Percentiles rank a stretch among this genome's conserved stretches.
These are phyloP conservation scores for Aspergillus arachidicola DNA, from an alignment of 2,329 filamentous ascomycete genomes.

Conservation along the genomic window DNA sequence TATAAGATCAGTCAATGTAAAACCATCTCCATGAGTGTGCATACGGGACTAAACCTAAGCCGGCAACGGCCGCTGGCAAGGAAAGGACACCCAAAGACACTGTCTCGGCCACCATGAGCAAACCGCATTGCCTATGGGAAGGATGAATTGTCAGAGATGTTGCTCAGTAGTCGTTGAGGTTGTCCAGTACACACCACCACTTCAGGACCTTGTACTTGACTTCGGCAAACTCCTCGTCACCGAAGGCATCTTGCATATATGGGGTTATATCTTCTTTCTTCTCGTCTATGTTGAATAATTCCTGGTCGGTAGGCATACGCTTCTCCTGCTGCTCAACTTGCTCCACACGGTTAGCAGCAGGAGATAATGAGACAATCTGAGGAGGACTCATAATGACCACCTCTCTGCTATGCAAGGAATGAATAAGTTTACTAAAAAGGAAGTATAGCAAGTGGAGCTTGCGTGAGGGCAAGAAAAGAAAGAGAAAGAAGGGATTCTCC, in stretches of 20 bases:
- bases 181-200: slow-evolving; percentile 42
- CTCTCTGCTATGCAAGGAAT: background rate
- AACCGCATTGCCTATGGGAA: slow-evolving; percentile 43
- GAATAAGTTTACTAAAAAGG: background rate
- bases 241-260: slow-evolving; percentile 41
- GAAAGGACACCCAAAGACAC: slow-evolving; percentile 61
- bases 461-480: background rate
- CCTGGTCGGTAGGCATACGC: slow-evolving; percentile 9
- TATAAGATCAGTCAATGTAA: slow-evolving; percentile 2
- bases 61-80: slow-evolving; percentile 55
- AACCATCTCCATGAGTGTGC: slow-evolving; percentile 14
- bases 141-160: slow-evolving; percentile 33
- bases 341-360: slow-evolving; percentile 17
- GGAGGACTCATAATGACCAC: slow-evolving; percentile 16
- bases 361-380: slow-evolving; percentile 16
- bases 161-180: background rate
- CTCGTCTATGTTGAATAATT: slow-evolving; percentile 19
- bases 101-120: slow-evolving; percentile 62
- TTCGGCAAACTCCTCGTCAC: slow-evolving; percentile 43
- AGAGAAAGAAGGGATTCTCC: background rate
- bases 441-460: background rate
- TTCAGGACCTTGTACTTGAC: slow-evolving; percentile 56
- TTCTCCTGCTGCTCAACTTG: slow-evolving; percentile 14
- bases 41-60: slow-evolving; percentile 56
- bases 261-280: slow-evolving; percentile 24